Conservation (phyloP, 495 filamentous ascomycete genomes). For the Neurospora terricola region DNA sequence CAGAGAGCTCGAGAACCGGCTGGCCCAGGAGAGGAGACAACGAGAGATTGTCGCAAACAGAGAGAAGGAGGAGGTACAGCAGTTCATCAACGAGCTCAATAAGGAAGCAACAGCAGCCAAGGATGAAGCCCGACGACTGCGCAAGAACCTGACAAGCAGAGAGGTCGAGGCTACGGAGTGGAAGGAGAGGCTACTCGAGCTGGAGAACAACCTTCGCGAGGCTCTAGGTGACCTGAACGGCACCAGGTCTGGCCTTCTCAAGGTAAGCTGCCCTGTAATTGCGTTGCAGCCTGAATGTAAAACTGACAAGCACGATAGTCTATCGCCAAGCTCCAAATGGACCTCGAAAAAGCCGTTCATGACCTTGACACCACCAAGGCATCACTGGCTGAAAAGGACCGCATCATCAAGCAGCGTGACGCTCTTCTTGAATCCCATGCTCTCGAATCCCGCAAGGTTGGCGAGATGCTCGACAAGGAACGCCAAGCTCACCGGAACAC, state of each 20-base stretch:
- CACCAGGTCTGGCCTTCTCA: slow-evolving; percentile 75
- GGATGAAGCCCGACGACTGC: slow-evolving; percentile 74
- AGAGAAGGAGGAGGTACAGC: slow-evolving; percentile 73
- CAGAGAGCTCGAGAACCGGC: slow-evolving; percentile 65
- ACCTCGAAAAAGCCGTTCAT: slow-evolving; percentile 70
- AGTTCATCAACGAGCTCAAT: slow-evolving; percentile 74
- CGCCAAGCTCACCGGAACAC: slow-evolving; percentile 72
- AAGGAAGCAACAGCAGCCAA: slow-evolving; percentile 67
- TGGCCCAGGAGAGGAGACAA: slow-evolving; percentile 73
- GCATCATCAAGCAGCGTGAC: slow-evolving; percentile 83
- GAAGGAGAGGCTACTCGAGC: slow-evolving; percentile 78
- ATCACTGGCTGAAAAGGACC: slow-evolving; percentile 76
- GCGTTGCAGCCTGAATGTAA: not conserved
- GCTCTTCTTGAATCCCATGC: slow-evolving; percentile 79
- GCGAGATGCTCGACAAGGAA: slow-evolving; percentile 86
- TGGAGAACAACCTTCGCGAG: slow-evolving; percentile 79
- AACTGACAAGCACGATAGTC: slow-evolving; percentile 37
- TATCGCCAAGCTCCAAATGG: slow-evolving; percentile 76
- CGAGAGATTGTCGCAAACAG: slow-evolving; percentile 74
- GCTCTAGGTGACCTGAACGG: slow-evolving; percentile 75
- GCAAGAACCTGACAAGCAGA: slow-evolving; percentile 67
- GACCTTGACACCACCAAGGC: slow-evolving; percentile 71
- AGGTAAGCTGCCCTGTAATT: slow-evolving; percentile 33
- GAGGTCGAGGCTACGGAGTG: slow-evolving; percentile 83
- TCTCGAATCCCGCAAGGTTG: slow-evolving; percentile 74